Evolutionary conservation across 306 rosid species (phyloP).

Genomic region (Medicago arabica): DNA sequence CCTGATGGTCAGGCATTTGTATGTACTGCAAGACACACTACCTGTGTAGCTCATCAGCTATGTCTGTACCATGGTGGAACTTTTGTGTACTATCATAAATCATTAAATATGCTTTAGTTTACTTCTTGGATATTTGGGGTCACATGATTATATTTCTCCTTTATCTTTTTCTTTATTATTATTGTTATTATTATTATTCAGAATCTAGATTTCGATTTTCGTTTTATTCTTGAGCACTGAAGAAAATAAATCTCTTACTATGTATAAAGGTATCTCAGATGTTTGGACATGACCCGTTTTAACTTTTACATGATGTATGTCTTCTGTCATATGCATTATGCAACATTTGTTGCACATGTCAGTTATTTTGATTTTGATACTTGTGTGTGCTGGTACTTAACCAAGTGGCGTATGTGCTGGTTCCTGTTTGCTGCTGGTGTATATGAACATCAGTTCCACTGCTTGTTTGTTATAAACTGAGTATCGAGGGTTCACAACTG

Average conservation of each 20-base stretch:
- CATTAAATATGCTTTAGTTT: conserved; percentile 42
- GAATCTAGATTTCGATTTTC: neutral
- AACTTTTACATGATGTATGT: conserved; percentile 20
- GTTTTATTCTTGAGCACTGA: conserved; percentile 2
- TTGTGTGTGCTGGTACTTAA: neutral
- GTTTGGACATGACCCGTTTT: conserved; percentile 16
- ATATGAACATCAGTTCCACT: too few relatives aligned
- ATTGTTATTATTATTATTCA: too few relatives aligned
- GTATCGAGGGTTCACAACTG: too few relatives aligned
- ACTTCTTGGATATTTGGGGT: conserved; percentile 42
- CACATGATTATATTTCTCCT: conserved; percentile 24
- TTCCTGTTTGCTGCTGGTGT: too few relatives aligned
- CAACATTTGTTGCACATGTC: neutral
- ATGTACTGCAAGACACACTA: conserved; percentile 41
- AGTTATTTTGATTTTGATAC: conserved; percentile 10
- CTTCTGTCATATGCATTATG: neutral
- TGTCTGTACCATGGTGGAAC: conserved; percentile 49
- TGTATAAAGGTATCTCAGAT: conserved; percentile 9
- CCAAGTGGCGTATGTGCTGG: too few relatives aligned
- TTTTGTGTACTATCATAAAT: conserved; percentile 42
- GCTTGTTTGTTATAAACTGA: too few relatives aligned
- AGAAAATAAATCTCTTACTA: neutral
- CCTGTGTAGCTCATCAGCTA: conserved; percentile 37
- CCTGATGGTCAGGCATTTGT: conserved; percentile 34
- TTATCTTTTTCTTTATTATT: conserved; percentile 17